Evolutionary conservation across 108 stramenopile species (phyloP).

Genomic region (Conticribra weissflogii): DNA sequence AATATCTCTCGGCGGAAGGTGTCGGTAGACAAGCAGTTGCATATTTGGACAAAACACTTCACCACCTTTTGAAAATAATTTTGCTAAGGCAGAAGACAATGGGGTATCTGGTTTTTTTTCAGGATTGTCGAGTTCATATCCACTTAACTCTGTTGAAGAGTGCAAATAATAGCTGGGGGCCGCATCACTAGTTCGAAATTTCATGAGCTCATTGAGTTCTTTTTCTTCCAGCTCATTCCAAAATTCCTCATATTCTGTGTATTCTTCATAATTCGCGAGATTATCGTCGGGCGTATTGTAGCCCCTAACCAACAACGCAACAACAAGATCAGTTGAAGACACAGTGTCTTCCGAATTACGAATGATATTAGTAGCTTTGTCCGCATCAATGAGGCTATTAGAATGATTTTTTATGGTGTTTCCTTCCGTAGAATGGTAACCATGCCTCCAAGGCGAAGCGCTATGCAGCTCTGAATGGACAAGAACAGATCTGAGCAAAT

Average conservation of each 20-base stretch:
- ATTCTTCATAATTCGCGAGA: background rate
- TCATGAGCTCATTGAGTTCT: constrained; percentile 34
- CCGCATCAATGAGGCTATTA: no score
- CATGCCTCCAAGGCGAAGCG: constrained; percentile 42
- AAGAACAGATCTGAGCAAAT: constrained; percentile 44
- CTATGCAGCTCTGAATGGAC: constrained; percentile 33
- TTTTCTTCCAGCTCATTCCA: constrained; percentile 34
- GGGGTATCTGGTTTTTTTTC: no score
- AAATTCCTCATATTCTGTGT: background rate
- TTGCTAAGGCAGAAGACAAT: no score
- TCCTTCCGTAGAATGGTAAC: no score
- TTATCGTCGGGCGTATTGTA: background rate
- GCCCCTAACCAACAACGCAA: constrained; percentile 36
- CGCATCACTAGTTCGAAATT: constrained; percentile 51
- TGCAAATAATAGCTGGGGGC: constrained; percentile 46
- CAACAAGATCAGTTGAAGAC: constrained; percentile 23
- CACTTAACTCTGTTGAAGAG: constrained; percentile 24
- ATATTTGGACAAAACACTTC: constrained; percentile 1
- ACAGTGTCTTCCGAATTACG: background rate
- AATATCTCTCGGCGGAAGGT: constrained; percentile 21
- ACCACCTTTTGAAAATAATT: no score
- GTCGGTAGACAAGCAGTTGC: constrained; percentile 32
- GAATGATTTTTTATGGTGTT: no score
- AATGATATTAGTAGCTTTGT: background rate
- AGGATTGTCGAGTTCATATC: no score